Conservation (phyloP, 805 yeast genomes). For the Candida hungchunana region DNA sequence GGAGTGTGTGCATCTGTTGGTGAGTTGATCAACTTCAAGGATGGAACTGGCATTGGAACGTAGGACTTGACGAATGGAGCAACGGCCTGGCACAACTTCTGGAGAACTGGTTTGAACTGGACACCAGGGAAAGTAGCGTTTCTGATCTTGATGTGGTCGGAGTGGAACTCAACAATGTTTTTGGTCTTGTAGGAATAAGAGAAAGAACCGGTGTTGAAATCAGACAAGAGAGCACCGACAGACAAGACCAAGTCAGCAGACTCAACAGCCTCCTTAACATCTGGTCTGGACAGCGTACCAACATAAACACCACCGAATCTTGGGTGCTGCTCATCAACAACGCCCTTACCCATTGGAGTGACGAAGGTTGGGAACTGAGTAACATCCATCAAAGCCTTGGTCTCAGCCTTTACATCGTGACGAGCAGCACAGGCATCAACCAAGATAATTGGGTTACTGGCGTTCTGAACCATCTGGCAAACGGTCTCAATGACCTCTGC, state of each 20-base stretch:
- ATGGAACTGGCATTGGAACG: slow-evolving; percentile 53
- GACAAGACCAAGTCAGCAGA: slow-evolving; percentile 70
- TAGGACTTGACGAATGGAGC: slow-evolving; percentile 38
- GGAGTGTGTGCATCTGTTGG: slow-evolving; percentile 42
- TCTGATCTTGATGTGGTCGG: slow-evolving; percentile 67
- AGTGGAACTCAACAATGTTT: slow-evolving; percentile 75
- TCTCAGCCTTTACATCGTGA: slow-evolving; percentile 65
- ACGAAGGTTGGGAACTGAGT: slow-evolving; percentile 80
- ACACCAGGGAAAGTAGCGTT: slow-evolving; percentile 69
- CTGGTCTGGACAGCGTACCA: slow-evolving; percentile 74
- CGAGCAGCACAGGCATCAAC: slow-evolving; percentile 87
- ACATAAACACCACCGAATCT: slow-evolving; percentile 84
- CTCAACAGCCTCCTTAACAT: slow-evolving; percentile 68
- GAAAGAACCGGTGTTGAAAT: slow-evolving; percentile 87
- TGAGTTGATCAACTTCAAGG: slow-evolving; percentile 41
- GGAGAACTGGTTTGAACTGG: slow-evolving; percentile 59
- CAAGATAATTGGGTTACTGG: slow-evolving; percentile 68
- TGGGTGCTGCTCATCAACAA: slow-evolving; percentile 65
- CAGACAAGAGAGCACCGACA: slow-evolving; percentile 80
- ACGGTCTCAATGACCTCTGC: slow-evolving; percentile 55
- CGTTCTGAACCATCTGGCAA: slow-evolving; percentile 46
- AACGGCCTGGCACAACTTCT: slow-evolving; percentile 37
- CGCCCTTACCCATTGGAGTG: slow-evolving; percentile 89
- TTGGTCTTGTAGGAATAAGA: slow-evolving; percentile 71
- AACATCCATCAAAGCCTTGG: slow-evolving; percentile 52